Evolutionary conservation across 805 yeast genomes (phyloP).

Genomic region (Metschnikowia corniflorae): DNA sequence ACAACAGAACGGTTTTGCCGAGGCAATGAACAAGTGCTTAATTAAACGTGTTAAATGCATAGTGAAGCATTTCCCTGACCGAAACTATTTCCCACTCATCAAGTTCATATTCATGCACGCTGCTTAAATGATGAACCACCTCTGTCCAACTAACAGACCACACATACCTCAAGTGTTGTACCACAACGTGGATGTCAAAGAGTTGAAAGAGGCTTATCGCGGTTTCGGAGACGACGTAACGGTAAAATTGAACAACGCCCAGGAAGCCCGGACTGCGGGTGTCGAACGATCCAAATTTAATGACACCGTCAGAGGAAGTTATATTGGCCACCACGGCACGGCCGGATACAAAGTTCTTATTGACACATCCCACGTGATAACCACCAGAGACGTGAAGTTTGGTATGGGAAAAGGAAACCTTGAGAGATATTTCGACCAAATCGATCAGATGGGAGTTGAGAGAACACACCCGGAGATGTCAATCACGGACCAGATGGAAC

Average conservation of each 20-base stretch:
- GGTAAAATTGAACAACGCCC: background rate
- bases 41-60: background rate
- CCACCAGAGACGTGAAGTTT: background rate
- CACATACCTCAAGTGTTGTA: background rate
- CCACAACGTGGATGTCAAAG: background rate
- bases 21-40: background rate
- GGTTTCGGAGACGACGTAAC: background rate
- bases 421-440: background rate
- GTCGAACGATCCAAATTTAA: background rate
- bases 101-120: background rate
- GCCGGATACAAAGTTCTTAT: background rate
- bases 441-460: background rate
- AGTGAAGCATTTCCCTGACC: background rate
- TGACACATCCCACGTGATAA: background rate
- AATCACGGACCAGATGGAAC: background rate
- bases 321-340: background rate
- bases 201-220: background rate
- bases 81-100: background rate
- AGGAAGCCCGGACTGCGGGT: background rate
- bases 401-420: background rate
- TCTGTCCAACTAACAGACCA: background rate
- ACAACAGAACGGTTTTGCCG: constrained; percentile 1
- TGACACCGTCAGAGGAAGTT: background rate
- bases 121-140: constrained; percentile 1
- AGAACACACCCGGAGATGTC: background rate